Evolutionary conservation across 108 stramenopile species (phyloP), one percentile per base, ranked within the genome.

Genomic region (Cylindrotheca fusiformis): DNA sequence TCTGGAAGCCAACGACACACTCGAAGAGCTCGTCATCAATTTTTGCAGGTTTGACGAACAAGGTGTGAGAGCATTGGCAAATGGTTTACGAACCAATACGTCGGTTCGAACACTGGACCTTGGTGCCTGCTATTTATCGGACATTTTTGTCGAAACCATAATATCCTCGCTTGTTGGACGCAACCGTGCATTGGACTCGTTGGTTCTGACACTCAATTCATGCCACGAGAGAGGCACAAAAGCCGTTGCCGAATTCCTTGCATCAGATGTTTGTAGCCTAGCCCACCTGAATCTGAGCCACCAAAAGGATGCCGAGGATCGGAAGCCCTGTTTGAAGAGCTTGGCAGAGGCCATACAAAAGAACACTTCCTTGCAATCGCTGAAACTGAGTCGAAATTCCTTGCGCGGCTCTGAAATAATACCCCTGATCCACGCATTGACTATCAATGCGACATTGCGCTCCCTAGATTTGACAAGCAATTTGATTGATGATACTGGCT

Each of bases 121-220:
- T 20, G 63, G 63, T 6, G 63, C 63, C 4, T 64, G 63, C 30
- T 53, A 64, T 36, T 29, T 64, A 21, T 3, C 8, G 2, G 63
- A 64, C 24, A 3, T 2, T 22, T 47, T 48, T 18, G 63, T 64
- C 52, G 32, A 22, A 23, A 10, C 8, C 2, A 21, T 64, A 4
- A 28, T 53, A 3, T 45, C 4, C 4, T 47, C 63, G 2, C 52
- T 64, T 47, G 27, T 8, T 6, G 52, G 31, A 32, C n/a, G n/a
- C n/a, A 27, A 64, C 21, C 63, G 52, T 4, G n/a, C 30, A 4
- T 25, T 64, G 19, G 21, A 29, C 18, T 28, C 19, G 21, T 26
- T 64, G 52, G 63, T 64, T 10, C 41, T 64, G 18, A 64, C 63
- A 2, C 24, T 64, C 12, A 64, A 64, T 53, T 22, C 23, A 20